A percentile compares a stretch with the other conserved stretches of the same genome.
phyloP scores from a whole-genome alignment of 2,329 filamentous ascomycete genomes.

The Talaromyces islandicus region DNA sequence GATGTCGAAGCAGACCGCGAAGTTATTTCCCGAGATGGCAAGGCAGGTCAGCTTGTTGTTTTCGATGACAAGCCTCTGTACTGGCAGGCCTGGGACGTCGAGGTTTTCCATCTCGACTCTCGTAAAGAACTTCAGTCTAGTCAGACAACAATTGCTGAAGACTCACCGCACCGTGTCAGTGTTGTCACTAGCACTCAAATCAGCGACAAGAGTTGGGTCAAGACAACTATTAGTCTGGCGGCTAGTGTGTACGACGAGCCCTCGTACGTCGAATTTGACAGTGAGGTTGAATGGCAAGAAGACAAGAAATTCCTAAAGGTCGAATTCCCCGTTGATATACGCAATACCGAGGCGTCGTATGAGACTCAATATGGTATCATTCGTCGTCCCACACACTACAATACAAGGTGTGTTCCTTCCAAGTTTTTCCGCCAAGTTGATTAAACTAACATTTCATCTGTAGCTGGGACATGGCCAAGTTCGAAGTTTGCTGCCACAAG shows the following conservation, averaged over 20 bases:
- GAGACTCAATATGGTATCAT: slow-evolving; percentile 92
- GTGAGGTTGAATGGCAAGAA: slow-evolving; percentile 94
- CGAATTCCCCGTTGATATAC: slow-evolving; percentile 89
- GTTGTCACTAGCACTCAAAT: slow-evolving; percentile 81
- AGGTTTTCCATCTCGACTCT: slow-evolving; percentile 89
- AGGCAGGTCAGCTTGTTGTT: slow-evolving; percentile 86
- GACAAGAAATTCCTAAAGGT: slow-evolving; percentile 98
- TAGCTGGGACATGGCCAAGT: slow-evolving; percentile 94
- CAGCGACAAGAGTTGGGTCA: slow-evolving; percentile 78
- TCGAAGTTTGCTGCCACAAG: slow-evolving; percentile 93
- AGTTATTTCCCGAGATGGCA: slow-evolving; percentile 63
- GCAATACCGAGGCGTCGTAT: slow-evolving; percentile 88
- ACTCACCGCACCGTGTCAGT: slow-evolving; percentile 69
- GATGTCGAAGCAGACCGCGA: slow-evolving; percentile 71
- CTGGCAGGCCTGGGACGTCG: slow-evolving; percentile 98
- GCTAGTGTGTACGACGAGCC: slow-evolving; percentile 60
- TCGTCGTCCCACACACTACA: slow-evolving; percentile 90
- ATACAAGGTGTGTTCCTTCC: slow-evolving; percentile 62
- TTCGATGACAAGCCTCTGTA: slow-evolving; percentile 97
- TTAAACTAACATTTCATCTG: not conserved
- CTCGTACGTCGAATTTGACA: slow-evolving; percentile 69
- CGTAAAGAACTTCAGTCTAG: slow-evolving; percentile 67
- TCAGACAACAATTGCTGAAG: slow-evolving; percentile 65
- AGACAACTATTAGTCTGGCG: slow-evolving; percentile 74
- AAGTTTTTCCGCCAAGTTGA: no score